Evolutionary conservation across 2,329 filamentous ascomycete species (phyloP).

Genomic region (Colletotrichum endophyticum): DNA sequence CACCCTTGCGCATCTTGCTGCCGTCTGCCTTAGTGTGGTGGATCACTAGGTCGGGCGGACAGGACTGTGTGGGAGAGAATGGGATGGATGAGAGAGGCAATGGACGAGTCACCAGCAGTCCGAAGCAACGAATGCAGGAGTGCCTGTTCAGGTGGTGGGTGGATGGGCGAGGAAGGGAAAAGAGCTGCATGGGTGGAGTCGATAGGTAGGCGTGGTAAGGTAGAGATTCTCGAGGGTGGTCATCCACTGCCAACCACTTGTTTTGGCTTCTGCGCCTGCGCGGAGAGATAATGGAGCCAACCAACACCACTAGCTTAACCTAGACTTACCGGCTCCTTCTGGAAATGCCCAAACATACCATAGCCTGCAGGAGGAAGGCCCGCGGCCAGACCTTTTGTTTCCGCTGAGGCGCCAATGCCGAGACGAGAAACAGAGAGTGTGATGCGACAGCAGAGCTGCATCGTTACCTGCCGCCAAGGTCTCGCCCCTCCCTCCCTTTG

Average conservation of each 20-base stretch:
- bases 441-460: background rate
- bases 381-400: background rate
- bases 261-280: background rate
- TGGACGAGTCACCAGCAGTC: background rate
- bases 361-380: background rate
- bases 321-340: background rate
- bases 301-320: background rate
- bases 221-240: background rate
- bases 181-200: slow-evolving; percentile 1
- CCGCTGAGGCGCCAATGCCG: background rate
- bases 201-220: background rate
- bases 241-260: background rate
- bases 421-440: background rate
- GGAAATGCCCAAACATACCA: background rate
- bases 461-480: background rate
- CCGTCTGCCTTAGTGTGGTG: background rate
- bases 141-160: background rate
- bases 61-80: background rate
- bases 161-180: background rate
- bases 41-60: background rate
- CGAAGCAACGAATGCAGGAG: background rate
- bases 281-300: background rate
- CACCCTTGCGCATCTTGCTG: background rate
- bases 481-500: background rate
- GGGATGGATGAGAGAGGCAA: background rate